phyloP scores from a whole-genome alignment of 192 early-diverging fungal species.

The Martensiomyces pterosporus region DNA sequence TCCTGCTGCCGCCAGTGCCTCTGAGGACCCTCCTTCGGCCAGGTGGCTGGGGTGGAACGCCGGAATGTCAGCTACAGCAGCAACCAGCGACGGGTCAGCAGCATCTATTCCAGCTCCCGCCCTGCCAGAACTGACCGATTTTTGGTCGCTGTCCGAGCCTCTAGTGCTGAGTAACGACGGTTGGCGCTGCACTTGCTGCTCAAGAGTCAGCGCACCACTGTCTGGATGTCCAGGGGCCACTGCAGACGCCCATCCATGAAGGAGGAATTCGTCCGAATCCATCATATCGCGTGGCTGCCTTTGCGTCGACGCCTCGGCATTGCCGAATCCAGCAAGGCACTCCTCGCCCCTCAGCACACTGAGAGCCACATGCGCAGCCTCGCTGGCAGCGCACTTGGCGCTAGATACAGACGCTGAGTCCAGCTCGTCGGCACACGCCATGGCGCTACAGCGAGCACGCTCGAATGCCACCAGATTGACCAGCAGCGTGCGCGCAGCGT shows the following conservation, averaged over 20 bases:
- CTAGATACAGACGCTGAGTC: slow-evolving; percentile 1
- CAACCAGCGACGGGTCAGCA: slow-evolving; percentile 33
- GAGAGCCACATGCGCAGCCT: slow-evolving; percentile 30
- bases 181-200: background rate
- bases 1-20: slow-evolving; percentile 8
- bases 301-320: slow-evolving; percentile 16
- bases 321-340: slow-evolving; percentile 38
- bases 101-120: slow-evolving; percentile 6
- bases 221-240: background rate
- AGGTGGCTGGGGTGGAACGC: too few species aligned
- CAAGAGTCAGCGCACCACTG: background rate
- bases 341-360: slow-evolving; percentile 31
- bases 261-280: slow-evolving; percentile 9
- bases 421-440: too few species aligned
- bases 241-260: slow-evolving; percentile 34
- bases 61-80: slow-evolving; percentile 34
- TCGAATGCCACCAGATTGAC: slow-evolving; percentile 37
- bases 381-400: slow-evolving; percentile 10
- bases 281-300: slow-evolving; percentile 3
- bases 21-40: too few species aligned
- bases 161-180: slow-evolving; percentile 1
- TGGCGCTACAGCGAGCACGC: slow-evolving; percentile 19
- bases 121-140: background rate
- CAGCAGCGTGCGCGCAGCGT: slow-evolving; percentile 36
- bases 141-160: background rate